Evolutionary conservation across 331 rosid species (phyloP).

Genomic region (Pyracantha coccinea): DNA sequence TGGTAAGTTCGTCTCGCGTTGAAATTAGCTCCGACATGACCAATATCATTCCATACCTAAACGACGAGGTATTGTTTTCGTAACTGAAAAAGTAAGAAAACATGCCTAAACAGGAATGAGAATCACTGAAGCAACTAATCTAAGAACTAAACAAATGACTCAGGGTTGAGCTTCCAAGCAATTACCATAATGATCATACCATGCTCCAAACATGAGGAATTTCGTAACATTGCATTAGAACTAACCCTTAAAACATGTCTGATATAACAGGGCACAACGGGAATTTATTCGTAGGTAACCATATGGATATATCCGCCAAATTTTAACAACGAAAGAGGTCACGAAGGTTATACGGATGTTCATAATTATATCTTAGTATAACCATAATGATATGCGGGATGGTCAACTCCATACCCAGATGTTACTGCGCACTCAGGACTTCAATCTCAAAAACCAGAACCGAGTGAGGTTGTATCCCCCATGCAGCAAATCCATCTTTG

Average conservation of each 20-base stretch:
- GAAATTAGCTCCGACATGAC: too few relatives aligned
- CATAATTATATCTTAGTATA: neutral
- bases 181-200: too few relatives aligned
- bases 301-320: neutral
- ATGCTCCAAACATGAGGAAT: too few relatives aligned
- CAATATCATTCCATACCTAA: too few relatives aligned
- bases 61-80: too few relatives aligned
- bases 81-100: too few relatives aligned
- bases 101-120: too few relatives aligned
- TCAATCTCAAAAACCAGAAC: slow-evolving; percentile 78
- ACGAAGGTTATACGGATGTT: neutral
- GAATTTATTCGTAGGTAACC: neutral
- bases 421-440: slow-evolving; percentile 49
- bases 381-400: neutral
- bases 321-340: neutral
- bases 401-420: neutral
- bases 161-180: too few relatives aligned
- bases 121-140: too few relatives aligned
- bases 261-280: neutral
- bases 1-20: too few relatives aligned
- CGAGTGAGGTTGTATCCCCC: slow-evolving; percentile 90
- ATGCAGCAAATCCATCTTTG: slow-evolving; percentile 65
- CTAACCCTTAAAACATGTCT: neutral
- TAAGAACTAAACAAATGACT: too few relatives aligned
- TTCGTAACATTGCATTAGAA: neutral